phyloP scores from a whole-genome alignment of 2,329 filamentous ascomycete species.

The Hypocreales sp. region DNA sequence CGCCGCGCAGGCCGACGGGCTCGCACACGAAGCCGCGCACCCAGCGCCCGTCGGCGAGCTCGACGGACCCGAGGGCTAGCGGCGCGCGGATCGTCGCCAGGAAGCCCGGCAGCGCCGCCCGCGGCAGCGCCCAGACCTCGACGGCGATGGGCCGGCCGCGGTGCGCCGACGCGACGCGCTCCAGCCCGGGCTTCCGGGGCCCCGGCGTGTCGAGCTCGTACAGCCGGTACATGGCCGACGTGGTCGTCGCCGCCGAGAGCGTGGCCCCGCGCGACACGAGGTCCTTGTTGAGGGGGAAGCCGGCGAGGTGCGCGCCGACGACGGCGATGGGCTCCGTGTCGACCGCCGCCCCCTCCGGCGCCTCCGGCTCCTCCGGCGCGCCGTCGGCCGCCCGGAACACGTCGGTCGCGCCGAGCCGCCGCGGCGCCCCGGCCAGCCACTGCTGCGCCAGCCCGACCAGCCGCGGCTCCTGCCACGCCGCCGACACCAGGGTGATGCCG shows the following conservation, averaged over 20 bases:
- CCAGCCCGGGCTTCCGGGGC: constrained; percentile 15
- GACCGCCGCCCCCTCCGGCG: too few relatives aligned
- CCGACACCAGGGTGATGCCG: constrained; percentile 20
- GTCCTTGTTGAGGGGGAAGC: constrained; percentile 19
- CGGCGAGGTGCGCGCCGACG: constrained; percentile 18
- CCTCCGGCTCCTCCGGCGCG: not conserved
- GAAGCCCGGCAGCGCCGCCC: constrained; percentile 13
- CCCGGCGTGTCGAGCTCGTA: constrained; percentile 10
- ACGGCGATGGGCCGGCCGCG: constrained; percentile 15
- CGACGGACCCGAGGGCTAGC: constrained; percentile 18
- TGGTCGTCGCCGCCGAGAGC: constrained; percentile 10
- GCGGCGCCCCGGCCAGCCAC: constrained; percentile 9
- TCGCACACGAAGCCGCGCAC: constrained; percentile 21
- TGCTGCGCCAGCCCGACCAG: constrained; percentile 13
- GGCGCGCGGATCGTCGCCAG: constrained; percentile 16
- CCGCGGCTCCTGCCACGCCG: constrained; percentile 16
- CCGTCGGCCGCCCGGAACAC: constrained; percentile 1
- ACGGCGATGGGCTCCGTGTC: constrained; percentile 16
- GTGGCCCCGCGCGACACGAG: constrained; percentile 14
- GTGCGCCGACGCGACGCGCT: constrained; percentile 7
- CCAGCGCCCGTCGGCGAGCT: constrained; percentile 18
- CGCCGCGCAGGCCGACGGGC: constrained; percentile 13
- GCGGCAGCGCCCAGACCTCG: constrained; percentile 20
- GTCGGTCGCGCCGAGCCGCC: constrained; percentile 14
- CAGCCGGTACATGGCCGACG: constrained; percentile 14